phyloP scores from a whole-genome alignment of 2,329 filamentous ascomycete genomes.

The Arachnomyces sp. region DNA sequence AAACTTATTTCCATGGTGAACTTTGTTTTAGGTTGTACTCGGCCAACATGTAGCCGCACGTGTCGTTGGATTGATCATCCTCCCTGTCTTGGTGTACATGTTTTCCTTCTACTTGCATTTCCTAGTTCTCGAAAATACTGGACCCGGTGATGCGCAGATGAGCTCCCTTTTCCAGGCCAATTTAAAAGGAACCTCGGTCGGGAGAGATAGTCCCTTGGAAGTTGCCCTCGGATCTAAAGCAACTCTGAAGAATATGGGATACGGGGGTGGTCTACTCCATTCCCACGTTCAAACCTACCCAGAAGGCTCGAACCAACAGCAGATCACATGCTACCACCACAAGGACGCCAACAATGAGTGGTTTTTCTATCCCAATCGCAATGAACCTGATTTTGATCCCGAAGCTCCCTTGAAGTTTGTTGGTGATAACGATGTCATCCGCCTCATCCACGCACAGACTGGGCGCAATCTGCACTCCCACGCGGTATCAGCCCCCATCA shows the following conservation, averaged over 20 bases:
- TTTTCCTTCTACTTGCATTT: conserved; percentile 95
- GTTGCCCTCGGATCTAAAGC: conserved; percentile 80
- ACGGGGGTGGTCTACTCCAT: conserved; percentile 90
- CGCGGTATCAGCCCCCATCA: conserved; percentile 75
- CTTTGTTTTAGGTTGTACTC: conserved; percentile 49
- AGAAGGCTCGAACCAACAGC: conserved; percentile 87
- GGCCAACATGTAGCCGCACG: conserved; percentile 71
- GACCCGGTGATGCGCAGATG: conserved; percentile 98
- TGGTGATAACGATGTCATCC: conserved; percentile 67
- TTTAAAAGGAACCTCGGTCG: conserved; percentile 83
- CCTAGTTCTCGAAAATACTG: conserved; percentile 82
- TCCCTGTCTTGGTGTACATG: conserved; percentile 87
- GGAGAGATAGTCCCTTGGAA: conserved; percentile 88
- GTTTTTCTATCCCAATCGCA: conserved; percentile 94
- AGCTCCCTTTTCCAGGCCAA: conserved; percentile 99
- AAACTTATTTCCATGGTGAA: conserved; percentile 15
- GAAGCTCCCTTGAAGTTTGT: conserved; percentile 66
- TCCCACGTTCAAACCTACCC: conserved; percentile 95
- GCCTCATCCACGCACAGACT: conserved; percentile 88
- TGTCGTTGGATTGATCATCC: conserved; percentile 75
- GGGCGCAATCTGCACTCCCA: conserved; percentile 97
- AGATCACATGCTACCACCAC: conserved; percentile 98
- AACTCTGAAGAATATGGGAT: conserved; percentile 98
- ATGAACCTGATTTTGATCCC: conserved; percentile 61
- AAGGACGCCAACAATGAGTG: conserved; percentile 99